phyloP scores from a whole-genome alignment of 768 basidiomycete species.

The Mycena leptocephala region DNA sequence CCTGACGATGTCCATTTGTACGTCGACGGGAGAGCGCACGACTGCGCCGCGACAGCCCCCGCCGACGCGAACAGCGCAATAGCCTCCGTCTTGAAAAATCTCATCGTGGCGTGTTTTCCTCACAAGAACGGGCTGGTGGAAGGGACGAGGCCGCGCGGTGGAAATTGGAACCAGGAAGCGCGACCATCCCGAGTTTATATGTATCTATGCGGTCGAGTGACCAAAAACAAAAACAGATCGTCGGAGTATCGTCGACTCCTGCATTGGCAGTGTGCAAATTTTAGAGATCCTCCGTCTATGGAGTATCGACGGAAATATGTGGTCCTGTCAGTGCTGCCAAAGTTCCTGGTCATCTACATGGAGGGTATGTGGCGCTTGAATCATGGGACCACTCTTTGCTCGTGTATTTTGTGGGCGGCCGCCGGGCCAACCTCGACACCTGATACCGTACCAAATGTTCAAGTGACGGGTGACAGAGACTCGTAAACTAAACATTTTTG shows the following conservation, averaged over 20 bases:
- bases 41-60: conserved; percentile 3
- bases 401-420: not conserved
- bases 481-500: too few relatives aligned
- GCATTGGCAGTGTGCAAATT: not conserved
- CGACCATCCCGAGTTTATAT: not conserved
- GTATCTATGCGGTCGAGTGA: not conserved
- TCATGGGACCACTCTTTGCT: not conserved
- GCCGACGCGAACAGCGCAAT: not conserved
- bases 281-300: not conserved
- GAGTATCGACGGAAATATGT: conserved; percentile 1
- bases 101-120: not conserved
- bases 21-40: conserved; percentile 28
- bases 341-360: not conserved
- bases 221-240: not conserved
- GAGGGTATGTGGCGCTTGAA: not conserved
- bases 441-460: too few relatives aligned
- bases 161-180: not conserved
- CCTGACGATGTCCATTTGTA: conserved; percentile 28
- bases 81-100: not conserved
- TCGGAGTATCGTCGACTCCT: conserved; percentile 1
- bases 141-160: not conserved
- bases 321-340: not conserved
- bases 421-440: too few relatives aligned
- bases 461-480: too few relatives aligned
- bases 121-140: not conserved